phyloP scores from a whole-genome alignment of 2,329 filamentous ascomycete genomes.

The Diaporthe aspalathi region DNA sequence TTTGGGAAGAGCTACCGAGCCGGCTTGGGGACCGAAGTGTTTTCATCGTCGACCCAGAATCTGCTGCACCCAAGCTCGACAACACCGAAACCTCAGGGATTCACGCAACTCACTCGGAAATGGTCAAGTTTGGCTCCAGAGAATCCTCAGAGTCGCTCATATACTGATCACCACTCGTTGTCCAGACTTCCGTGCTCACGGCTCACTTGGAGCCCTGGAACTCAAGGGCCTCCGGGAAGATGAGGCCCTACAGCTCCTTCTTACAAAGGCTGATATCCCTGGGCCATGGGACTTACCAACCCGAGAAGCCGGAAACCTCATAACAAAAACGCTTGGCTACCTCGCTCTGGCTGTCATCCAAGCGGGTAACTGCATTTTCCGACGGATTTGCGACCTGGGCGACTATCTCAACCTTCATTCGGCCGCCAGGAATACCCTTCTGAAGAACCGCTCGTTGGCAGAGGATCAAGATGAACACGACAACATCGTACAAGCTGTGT shows the following conservation, averaged over 20 bases:
- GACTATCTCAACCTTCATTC: background rate
- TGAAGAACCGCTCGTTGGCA: background rate
- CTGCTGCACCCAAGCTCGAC: background rate
- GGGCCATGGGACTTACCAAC: background rate
- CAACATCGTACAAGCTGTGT: background rate
- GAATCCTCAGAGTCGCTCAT: background rate
- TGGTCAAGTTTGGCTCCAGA: background rate
- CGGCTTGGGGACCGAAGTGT: background rate
- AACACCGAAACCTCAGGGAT: background rate
- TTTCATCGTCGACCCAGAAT: background rate
- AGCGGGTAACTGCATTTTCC: background rate
- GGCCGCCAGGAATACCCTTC: background rate
- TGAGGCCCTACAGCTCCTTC: background rate
- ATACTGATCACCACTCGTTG: background rate
- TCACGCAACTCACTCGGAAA: background rate
- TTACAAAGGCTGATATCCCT: background rate
- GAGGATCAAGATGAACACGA: background rate
- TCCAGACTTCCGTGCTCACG: background rate
- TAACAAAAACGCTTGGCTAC: background rate
- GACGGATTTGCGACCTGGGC: slow-evolving; percentile 1
- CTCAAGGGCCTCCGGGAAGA: background rate
- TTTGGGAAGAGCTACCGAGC: background rate
- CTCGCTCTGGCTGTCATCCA: slow-evolving; percentile 1
- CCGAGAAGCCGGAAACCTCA: background rate
- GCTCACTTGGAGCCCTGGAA: background rate